Conservation (phyloP, 148 eudicot species). For the Arbutus unedo region DNA sequence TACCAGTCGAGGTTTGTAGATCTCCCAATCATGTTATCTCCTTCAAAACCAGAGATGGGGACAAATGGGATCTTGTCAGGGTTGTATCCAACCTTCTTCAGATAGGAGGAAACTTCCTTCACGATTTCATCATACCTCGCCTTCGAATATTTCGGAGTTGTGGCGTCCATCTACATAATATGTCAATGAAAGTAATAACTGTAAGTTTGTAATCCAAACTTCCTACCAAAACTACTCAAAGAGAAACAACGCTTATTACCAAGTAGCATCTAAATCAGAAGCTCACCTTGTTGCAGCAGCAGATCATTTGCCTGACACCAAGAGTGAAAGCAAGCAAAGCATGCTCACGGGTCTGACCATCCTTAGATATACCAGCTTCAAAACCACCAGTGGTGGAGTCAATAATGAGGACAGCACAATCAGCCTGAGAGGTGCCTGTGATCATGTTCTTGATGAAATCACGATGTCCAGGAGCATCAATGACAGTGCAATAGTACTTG, state of each 20-base stretch:
- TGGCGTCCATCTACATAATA: constrained; percentile 27
- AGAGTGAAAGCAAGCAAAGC: constrained; percentile 61
- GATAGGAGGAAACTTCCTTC: constrained; percentile 29
- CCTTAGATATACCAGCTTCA: constrained; percentile 61
- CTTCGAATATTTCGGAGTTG: constrained; percentile 30
- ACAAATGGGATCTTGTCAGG: constrained; percentile 29
- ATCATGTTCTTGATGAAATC: constrained; percentile 65
- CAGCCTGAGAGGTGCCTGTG: constrained; percentile 61
- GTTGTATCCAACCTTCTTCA: constrained; percentile 31
- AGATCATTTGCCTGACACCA: constrained; percentile 60
- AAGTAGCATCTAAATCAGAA: background rate
- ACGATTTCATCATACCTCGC: constrained; percentile 28
- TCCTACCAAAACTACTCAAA: background rate
- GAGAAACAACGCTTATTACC: background rate
- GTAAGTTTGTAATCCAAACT: too few species aligned
- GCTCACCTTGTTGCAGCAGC: constrained; percentile 28
- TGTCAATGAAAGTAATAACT: too few species aligned
- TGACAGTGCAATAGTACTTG: constrained; percentile 63
- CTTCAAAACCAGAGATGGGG: constrained; percentile 29
- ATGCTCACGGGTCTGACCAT: constrained; percentile 67
- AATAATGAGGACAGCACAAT: constrained; percentile 54
- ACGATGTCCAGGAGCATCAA: constrained; percentile 62
- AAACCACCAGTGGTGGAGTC: constrained; percentile 63
- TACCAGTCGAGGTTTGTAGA: constrained; percentile 33
- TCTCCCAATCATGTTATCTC: constrained; percentile 32